Evolutionary conservation across 768 basidiomycete genomes (phyloP).

Genomic region (Russula dissimulans): DNA sequence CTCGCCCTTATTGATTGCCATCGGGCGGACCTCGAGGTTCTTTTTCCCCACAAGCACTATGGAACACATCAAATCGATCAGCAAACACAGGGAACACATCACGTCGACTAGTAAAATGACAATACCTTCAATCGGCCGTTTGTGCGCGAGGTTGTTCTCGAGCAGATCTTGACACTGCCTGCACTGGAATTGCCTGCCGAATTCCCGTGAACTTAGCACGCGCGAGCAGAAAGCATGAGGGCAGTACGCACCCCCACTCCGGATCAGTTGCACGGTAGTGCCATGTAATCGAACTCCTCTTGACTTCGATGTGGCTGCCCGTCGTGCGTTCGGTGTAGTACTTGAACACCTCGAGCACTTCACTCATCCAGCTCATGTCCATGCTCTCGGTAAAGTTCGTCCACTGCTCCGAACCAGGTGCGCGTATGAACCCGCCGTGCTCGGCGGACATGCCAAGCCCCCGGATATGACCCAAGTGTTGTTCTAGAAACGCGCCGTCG

Average conservation of each 20-base stretch:
- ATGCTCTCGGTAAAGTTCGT: slow-evolving; percentile 81
- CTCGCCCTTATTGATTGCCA: slow-evolving; percentile 97
- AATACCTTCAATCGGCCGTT: slow-evolving; percentile 86
- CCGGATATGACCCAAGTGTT: slow-evolving; percentile 78
- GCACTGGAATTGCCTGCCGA: slow-evolving; percentile 74
- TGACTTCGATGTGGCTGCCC: slow-evolving; percentile 92
- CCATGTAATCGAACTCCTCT: slow-evolving; percentile 98
- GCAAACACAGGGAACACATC: neutral
- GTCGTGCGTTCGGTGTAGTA: slow-evolving; percentile 97
- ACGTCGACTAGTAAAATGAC: neutral
- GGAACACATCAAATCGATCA: neutral
- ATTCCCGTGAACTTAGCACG: neutral
- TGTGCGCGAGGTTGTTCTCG: slow-evolving; percentile 88
- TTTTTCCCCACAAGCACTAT: slow-evolving; percentile 93
- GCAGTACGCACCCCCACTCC: slow-evolving; percentile 76
- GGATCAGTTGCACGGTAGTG: slow-evolving; percentile 91
- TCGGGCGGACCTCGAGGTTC: slow-evolving; percentile 93
- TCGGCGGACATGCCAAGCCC: slow-evolving; percentile 89
- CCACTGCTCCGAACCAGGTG: slow-evolving; percentile 62
- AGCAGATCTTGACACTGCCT: slow-evolving; percentile 93
- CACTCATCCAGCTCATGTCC: slow-evolving; percentile 97
- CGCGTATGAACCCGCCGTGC: slow-evolving; percentile 87
- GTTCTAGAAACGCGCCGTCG: slow-evolving; percentile 84
- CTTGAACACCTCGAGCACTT: slow-evolving; percentile 91
- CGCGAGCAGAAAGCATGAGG: neutral